phyloP scores from a whole-genome alignment of 257 asterid species.

The Solanum phureja region DNA sequence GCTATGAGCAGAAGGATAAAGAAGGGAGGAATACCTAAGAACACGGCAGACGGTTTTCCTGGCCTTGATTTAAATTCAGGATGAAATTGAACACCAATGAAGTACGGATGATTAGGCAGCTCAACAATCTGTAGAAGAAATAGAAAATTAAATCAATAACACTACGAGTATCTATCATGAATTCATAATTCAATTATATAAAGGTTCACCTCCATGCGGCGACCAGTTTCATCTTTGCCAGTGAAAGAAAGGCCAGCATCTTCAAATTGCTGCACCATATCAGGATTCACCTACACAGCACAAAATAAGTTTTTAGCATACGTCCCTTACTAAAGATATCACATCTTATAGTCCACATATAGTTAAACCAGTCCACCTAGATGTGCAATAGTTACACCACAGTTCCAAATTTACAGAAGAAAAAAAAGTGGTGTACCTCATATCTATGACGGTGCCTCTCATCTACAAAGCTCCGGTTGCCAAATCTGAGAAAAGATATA shows the following conservation, averaged over 20 bases:
- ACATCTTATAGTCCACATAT: not conserved
- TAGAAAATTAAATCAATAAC: not conserved
- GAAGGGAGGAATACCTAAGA: constrained; percentile 32
- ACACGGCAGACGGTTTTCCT: constrained; percentile 60
- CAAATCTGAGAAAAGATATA: constrained; percentile 11
- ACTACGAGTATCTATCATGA: not conserved
- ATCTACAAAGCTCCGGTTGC: constrained; percentile 7
- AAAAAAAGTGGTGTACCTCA: constrained; percentile 3
- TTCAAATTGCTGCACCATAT: constrained; percentile 56
- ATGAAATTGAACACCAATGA: constrained; percentile 66
- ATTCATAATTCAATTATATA: not conserved
- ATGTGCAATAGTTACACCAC: not conserved
- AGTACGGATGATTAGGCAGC: constrained; percentile 58
- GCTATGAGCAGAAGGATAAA: not conserved
- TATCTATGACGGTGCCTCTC: constrained; percentile 27
- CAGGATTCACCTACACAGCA: constrained; percentile 57
- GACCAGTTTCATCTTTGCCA: constrained; percentile 69
- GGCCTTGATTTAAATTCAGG: constrained; percentile 80
- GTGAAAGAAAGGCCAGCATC: constrained; percentile 58
- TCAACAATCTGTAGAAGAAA: constrained; percentile 46
- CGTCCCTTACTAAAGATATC: not conserved
- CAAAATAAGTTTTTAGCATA: not conserved
- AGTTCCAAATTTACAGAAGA: not conserved
- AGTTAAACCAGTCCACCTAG: not conserved
- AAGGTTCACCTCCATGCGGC: constrained; percentile 64